Base-by-base conservation (phyloP, 2,329 filamentous ascomycete species). In the Paracoccidioides lutzii region DNA sequence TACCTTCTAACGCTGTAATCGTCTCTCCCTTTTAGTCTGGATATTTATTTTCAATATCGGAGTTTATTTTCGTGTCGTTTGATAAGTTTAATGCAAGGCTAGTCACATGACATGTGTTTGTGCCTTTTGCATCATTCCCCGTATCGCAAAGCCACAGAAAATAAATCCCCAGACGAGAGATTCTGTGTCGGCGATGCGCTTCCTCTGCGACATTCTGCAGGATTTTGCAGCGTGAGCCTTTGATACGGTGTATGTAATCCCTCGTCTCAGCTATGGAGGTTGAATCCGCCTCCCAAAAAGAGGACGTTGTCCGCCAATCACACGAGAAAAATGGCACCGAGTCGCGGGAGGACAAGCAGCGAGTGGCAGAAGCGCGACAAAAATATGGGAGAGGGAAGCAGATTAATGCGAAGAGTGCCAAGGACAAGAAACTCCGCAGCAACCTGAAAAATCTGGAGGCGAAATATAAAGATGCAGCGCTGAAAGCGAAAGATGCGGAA, bases 401-500 rank as follows among this genome's bases (percentile, higher is more conserved):
- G 59, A 85, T 95, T 63, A 79, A 85, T 57, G 78, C 84, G 48
- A 85, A 85, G 66, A 77, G 75, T 7, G 82, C 95, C 64, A 87
- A 84, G 65, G 90, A 97, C 76, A 94, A 88, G 78, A 98, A 97
- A 70, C 73, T 97, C 59, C 85, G 89, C 51, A 80, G 82, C 10
- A 95, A 88, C 61, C 74, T 98, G 52, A 85, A 83, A 66, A 78
- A 78, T 1, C 78, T 96, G 48, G 93, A 98, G 69, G 75, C 76
- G 58, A 93, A 93, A 70, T 91, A 90, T 72, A 82, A 90, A 65
- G 81, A 85, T 63, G 91, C 91, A 0, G 76, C 87, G 0, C 71
- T 94, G 40, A 85, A 87, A 69, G 90, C 93, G 14, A 95, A 95
- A 72, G 91, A 96, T 76, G 89, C 91, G 28, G 93, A 98, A 73